phyloP scores from a whole-genome alignment of 116 monocot species.

The Zostera marina region DNA sequence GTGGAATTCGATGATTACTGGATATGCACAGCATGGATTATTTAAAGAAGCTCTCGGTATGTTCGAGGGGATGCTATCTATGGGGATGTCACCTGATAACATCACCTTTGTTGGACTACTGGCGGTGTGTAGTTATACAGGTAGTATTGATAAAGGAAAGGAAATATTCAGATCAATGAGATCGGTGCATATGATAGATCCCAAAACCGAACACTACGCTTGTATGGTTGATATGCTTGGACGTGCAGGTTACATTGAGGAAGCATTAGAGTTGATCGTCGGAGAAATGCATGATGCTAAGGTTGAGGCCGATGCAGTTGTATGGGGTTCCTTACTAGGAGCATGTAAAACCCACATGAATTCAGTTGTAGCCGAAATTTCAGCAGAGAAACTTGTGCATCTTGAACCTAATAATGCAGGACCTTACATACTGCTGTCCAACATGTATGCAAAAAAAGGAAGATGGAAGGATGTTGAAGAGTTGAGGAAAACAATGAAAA shows the following conservation, averaged over 20 bases:
- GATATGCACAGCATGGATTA: conserved; percentile 69
- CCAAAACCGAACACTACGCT: conserved; percentile 55
- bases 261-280: conserved; percentile 65
- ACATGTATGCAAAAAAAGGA: conserved; percentile 55
- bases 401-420: conserved; percentile 64
- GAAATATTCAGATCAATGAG: conserved; percentile 50
- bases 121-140: conserved; percentile 64
- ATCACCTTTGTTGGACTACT: conserved; percentile 63
- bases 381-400: conserved; percentile 38
- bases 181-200: conserved; percentile 17
- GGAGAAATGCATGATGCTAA: conserved; percentile 20
- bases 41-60: conserved; percentile 45
- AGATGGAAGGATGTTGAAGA: conserved; percentile 56
- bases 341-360: conserved; percentile 64
- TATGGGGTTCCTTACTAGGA: conserved; percentile 72
- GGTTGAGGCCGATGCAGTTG: conserved; percentile 62
- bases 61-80: conserved; percentile 30
- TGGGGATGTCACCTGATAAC: conserved; percentile 41
- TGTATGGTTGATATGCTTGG: conserved; percentile 88
- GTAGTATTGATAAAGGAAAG: conserved; percentile 44
- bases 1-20: conserved; percentile 94
- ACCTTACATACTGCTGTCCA: conserved; percentile 54
- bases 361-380: conserved; percentile 49
- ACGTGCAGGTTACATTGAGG: conserved; percentile 43
- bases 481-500: conserved; percentile 42